Percentiles rank a stretch among this genome's conserved stretches.
These are phyloP conservation scores for Trichoderma sp. DNA, from an alignment of 2,329 filamentous ascomycete genomes.

Conservation along the genomic window DNA sequence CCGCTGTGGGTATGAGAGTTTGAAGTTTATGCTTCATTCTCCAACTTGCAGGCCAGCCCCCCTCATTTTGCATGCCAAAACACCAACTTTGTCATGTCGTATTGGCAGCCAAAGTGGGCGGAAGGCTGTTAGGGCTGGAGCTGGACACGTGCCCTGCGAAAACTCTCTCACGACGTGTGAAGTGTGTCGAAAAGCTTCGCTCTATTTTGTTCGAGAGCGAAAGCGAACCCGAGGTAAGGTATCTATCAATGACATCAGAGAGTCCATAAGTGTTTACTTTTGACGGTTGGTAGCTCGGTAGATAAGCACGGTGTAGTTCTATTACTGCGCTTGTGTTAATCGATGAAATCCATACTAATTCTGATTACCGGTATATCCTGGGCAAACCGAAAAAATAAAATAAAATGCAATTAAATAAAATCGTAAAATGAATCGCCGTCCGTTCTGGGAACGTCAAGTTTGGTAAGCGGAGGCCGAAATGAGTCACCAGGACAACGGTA, in stretches of 20 bases:
- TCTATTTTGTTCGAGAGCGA: not conserved
- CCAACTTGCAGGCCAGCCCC: not conserved
- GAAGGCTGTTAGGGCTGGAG: not conserved
- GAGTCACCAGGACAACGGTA: not conserved
- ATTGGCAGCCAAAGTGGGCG: not conserved
- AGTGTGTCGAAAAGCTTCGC: not conserved
- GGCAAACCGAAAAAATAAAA: no score
- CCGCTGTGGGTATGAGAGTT: not conserved
- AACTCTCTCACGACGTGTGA: not conserved
- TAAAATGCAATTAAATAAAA: not conserved
- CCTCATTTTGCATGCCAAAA: not conserved
- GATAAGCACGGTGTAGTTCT: not conserved
- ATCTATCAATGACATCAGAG: constrained; percentile 11
- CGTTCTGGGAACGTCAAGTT: not conserved
- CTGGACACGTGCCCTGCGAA: not conserved
- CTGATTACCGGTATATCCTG: not conserved
- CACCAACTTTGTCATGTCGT: not conserved
- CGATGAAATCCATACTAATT: not conserved
- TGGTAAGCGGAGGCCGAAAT: not conserved
- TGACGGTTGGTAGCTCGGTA: not conserved
- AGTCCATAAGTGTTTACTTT: no score
- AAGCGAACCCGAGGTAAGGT: not conserved
- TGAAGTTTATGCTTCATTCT: not conserved
- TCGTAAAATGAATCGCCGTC: not conserved
- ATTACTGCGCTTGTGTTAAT: not conserved